Evolutionary conservation across 768 basidiomycete genomes (phyloP).

Genomic region (Boletus speciosus): DNA sequence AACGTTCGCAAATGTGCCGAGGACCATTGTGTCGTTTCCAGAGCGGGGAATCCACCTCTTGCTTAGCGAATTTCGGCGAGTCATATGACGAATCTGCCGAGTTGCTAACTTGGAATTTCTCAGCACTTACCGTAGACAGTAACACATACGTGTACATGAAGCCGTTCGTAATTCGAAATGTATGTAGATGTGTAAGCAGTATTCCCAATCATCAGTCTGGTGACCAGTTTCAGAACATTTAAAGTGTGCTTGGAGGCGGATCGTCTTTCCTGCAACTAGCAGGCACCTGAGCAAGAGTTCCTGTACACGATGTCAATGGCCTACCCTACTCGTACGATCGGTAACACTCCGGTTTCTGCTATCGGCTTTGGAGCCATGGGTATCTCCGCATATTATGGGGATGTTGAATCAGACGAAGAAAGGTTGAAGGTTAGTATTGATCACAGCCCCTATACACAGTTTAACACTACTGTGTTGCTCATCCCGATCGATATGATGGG

Average conservation of each 20-base stretch:
- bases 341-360: constrained; percentile 33
- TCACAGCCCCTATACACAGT: too few species aligned
- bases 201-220: too few species aligned
- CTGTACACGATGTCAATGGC: constrained; percentile 1
- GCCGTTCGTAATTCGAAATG: too few species aligned
- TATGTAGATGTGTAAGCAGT: neutral
- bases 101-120: neutral
- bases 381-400: constrained; percentile 48
- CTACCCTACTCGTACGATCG: constrained; percentile 32
- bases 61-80: too few species aligned
- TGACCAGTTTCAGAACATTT: too few species aligned
- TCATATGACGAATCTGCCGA: too few species aligned
- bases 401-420: constrained; percentile 48
- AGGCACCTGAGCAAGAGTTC: too few species aligned
- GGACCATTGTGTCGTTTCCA: too few species aligned
- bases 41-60: too few species aligned
- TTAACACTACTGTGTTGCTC: neutral
- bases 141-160: too few species aligned
- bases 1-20: too few species aligned
- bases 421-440: constrained; percentile 46
- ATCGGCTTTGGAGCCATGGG: constrained; percentile 66
- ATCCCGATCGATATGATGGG: neutral
- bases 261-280: neutral
- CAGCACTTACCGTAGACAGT: too few species aligned
- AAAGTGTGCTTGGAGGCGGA: neutral